These are phyloP conservation scores for Solanum virginianum DNA, from an alignment of 257 asterid species.

Conservation along the genomic window DNA sequence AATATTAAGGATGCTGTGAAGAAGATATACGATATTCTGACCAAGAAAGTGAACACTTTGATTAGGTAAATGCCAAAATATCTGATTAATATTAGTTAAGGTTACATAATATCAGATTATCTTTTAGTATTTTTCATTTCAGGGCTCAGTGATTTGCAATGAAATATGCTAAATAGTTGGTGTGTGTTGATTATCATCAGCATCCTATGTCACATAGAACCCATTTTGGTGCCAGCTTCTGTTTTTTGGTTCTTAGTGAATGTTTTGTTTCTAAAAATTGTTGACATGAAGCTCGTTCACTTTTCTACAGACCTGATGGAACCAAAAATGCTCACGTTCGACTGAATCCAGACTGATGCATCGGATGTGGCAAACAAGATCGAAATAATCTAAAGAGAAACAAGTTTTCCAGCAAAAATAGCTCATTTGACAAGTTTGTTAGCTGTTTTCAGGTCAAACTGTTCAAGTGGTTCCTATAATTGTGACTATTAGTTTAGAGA, in stretches of 20 bases:
- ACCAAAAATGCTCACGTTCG: constrained; percentile 13
- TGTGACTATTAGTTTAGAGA: neutral
- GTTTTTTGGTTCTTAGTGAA: neutral
- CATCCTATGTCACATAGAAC: neutral
- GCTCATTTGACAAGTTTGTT: neutral
- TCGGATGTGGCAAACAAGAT: constrained; percentile 1
- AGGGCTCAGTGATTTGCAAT: neutral
- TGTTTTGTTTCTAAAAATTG: neutral
- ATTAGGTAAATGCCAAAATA: neutral
- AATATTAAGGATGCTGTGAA: constrained; percentile 15
- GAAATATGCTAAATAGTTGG: neutral
- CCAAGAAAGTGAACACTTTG: constrained; percentile 19
- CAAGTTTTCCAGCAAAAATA: neutral
- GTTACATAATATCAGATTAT: neutral
- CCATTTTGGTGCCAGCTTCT: neutral
- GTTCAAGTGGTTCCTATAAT: neutral
- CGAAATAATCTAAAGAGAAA: constrained; percentile 1
- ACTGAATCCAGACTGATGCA: constrained; percentile 8
- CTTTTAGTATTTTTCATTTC: neutral
- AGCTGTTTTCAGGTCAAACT: neutral
- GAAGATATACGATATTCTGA: constrained; percentile 17
- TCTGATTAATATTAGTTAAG: neutral
- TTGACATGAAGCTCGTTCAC: neutral
- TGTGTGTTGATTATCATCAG: neutral
- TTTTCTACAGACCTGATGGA: constrained; percentile 10